Percentiles rank a stretch among this genome's conserved stretches.
These are phyloP conservation scores for barley (Hordeum vulgare) DNA, from an alignment of 176 grass and related monocot species.

Conservation along the genomic window DNA sequence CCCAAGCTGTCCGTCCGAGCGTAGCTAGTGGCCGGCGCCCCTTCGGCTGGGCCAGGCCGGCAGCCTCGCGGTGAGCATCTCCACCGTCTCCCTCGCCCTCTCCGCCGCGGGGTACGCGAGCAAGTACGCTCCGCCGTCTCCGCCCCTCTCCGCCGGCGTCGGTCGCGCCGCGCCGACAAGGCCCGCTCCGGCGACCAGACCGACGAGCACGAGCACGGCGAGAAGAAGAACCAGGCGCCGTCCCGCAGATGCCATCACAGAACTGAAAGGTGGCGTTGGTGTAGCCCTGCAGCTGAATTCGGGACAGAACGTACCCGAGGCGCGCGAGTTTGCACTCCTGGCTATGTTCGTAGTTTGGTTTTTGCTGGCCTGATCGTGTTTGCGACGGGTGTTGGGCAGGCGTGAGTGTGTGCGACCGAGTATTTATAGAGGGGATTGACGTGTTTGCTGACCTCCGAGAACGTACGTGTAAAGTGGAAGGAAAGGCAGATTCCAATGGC, in stretches of 20 bases:
- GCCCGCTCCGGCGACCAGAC: neutral
- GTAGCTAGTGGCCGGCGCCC: constrained; percentile 55
- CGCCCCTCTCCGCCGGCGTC: neutral
- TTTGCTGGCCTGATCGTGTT: too few relatives aligned
- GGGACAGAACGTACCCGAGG: neutral
- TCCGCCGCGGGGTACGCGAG: neutral
- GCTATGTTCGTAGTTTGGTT: too few relatives aligned
- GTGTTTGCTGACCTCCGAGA: neutral
- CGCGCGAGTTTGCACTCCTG: too few relatives aligned
- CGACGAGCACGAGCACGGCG: neutral
- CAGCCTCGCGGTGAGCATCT: constrained; percentile 48
- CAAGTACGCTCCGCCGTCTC: neutral
- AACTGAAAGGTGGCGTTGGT: neutral
- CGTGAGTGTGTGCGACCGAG: neutral
- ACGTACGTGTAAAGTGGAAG: neutral
- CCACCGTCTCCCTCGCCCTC: constrained; percentile 30
- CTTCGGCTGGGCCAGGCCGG: constrained; percentile 58
- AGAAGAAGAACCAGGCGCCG: neutral
- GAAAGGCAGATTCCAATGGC: neutral
- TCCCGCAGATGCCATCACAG: neutral
- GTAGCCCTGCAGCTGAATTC: neutral
- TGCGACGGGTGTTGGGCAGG: neutral
- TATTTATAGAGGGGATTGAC: neutral
- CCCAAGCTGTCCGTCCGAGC: too few relatives aligned
- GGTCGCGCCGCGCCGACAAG: neutral